A percentile compares a stretch with the other conserved stretches of the same genome.
phyloP scores from a whole-genome alignment of 2,329 filamentous ascomycete genomes.

The Mycosphaerella sp. region DNA sequence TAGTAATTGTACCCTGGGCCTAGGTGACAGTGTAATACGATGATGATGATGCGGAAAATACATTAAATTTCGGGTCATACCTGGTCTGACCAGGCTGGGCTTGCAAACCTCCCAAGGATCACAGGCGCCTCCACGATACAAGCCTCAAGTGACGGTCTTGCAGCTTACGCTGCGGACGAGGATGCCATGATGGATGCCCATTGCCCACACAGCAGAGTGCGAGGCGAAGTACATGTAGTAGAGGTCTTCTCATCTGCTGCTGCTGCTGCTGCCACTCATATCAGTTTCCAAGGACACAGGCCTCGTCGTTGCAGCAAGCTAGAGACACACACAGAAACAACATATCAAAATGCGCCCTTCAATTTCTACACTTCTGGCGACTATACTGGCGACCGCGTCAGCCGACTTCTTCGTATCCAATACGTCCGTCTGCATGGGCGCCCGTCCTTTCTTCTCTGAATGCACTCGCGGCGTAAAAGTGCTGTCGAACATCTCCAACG shows the following conservation, averaged over 20 bases:
- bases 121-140: not conserved
- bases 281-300: no score
- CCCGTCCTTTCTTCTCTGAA: slow-evolving; percentile 13
- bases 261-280: no score
- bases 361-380: not conserved
- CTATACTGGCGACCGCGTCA: not conserved
- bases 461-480: slow-evolving; percentile 21
- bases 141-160: not conserved
- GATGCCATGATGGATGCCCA: not conserved
- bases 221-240: no score
- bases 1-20: no score
- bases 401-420: slow-evolving; percentile 25
- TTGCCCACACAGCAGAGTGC: no score
- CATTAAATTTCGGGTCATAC: no score
- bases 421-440: slow-evolving; percentile 23
- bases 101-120: not conserved
- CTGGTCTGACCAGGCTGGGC: not conserved
- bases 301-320: no score
- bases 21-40: no score
- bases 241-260: no score
- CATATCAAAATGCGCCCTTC: no score
- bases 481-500: slow-evolving; percentile 10
- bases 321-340: no score
- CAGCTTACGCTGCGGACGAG: not conserved
- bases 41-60: no score